Evolutionary conservation across 768 basidiomycete species (phyloP), one percentile per base, ranked within the genome.

Genomic region (Boletus coccyginus): DNA sequence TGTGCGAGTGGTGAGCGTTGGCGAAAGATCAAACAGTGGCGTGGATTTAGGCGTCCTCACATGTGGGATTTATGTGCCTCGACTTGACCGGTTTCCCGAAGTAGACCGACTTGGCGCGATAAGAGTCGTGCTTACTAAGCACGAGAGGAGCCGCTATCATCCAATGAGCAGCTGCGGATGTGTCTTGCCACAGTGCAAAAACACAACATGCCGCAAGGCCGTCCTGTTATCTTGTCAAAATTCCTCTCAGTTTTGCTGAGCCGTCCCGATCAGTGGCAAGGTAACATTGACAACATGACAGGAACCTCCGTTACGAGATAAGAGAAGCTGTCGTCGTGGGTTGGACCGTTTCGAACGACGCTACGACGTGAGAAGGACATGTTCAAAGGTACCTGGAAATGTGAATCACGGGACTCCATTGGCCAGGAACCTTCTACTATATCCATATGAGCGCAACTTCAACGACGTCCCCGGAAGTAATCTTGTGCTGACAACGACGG

Each of bases 61-160:
- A n/a, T 64, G 65, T 68, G 68, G 55, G 58, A 68, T 56, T 56
- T 53, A 39, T 42, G 53, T 62, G 42, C 56, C 55, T 58, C 27
- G 32, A 21, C 41, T 27, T 45, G 24, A n/a, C 50, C 27, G 27
- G 27, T 27, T 27, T 27, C 27, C 27, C 27, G 27, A 27, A 27
- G 27, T 27, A 27, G 35, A 31, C 19, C 8, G 43, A 46, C 49
- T 62, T 55, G 64, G 60, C 56, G 27, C 52, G 64, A 67, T 66
- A 67, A 66, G 62, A 38, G n/a, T 1, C 1, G 0, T 4, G 55
- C 55, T 66, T 61, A 66, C 48, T 67, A 58, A 66, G 55, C 59
- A 33, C 1, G 39, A 58, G 55, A 65, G 64, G 58, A 46, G 40
- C 1, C 10, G 32, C 43, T 66, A 66, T 66, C 65, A 57, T 53